Percentiles rank a stretch among this genome's conserved stretches.
These are phyloP conservation scores for Salix suchowensis DNA, from an alignment of 345 rosid species.

Conservation along the genomic window DNA sequence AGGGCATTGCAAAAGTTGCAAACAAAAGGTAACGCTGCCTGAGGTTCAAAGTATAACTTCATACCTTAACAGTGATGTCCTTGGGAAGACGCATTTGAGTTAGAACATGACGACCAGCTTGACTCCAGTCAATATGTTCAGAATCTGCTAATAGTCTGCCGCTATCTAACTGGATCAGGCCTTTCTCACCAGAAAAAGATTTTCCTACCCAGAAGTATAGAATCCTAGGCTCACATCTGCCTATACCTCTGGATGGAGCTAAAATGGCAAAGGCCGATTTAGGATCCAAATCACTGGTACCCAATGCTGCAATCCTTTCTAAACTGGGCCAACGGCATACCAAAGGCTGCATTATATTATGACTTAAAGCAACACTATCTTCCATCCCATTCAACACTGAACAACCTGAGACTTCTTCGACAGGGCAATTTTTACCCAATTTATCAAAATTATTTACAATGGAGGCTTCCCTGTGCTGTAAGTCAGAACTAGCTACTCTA, in stretches of 20 bases:
- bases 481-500: constrained; percentile 32
- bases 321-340: constrained; percentile 70
- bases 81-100: constrained; percentile 53
- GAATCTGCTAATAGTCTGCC: constrained; percentile 26
- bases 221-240: constrained; percentile 40
- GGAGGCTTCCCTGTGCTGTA: constrained; percentile 26
- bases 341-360: constrained; percentile 33
- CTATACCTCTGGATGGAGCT: constrained; percentile 35
- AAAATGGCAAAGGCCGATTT: constrained; percentile 57
- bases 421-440: constrained; percentile 17
- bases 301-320: constrained; percentile 48
- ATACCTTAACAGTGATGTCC: constrained; percentile 65
- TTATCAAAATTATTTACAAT: constrained; percentile 26
- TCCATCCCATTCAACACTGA: constrained; percentile 18
- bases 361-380: constrained; percentile 20
- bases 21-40: neutral
- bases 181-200: constrained; percentile 42
- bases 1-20: constrained; percentile 1
- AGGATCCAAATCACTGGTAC: constrained; percentile 46
- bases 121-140: constrained; percentile 54
- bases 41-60: constrained; percentile 5
- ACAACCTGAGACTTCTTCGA: constrained; percentile 17
- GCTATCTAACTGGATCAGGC: constrained; percentile 41
- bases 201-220: constrained; percentile 85
- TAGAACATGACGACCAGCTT: constrained; percentile 52